Percentiles rank a stretch among this genome's conserved stretches.
Evolutionary conservation across 2,329 filamentous ascomycete species (phyloP).

Genomic region (Emmonsiellopsis sp.): DNA sequence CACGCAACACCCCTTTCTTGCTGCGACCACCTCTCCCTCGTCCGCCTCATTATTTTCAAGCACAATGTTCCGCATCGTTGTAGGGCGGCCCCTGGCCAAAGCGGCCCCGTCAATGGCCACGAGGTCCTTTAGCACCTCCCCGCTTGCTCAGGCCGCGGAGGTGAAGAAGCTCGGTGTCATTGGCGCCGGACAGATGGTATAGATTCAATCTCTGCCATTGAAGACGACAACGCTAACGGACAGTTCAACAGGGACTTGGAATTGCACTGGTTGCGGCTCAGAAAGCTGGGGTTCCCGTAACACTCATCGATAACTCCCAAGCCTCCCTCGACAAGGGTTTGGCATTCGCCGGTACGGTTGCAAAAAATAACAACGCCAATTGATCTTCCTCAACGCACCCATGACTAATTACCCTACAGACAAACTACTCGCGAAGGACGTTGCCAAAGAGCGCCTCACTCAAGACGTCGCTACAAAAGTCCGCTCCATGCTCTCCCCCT

Average conservation of each 20-base stretch:
- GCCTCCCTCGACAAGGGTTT: constrained; percentile 80
- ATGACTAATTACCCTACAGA: constrained; percentile 40
- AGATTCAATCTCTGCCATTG: constrained; percentile 15
- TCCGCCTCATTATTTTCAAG: not conserved
- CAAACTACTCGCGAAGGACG: constrained; percentile 87
- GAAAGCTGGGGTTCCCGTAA: constrained; percentile 74
- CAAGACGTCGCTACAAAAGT: constrained; percentile 68
- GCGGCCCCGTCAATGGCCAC: constrained; percentile 26
- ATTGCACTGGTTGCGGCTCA: constrained; percentile 91
- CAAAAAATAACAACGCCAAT: not conserved
- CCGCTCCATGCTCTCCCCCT: constrained; percentile 58
- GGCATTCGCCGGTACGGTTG: constrained; percentile 66
- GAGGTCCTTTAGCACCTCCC: constrained; percentile 61
- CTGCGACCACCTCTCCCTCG: not conserved
- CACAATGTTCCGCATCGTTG: constrained; percentile 27
- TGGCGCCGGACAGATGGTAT: constrained; percentile 92
- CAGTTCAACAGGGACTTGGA: constrained; percentile 62
- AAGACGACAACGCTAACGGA: not conserved
- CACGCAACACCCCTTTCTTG: not conserved
- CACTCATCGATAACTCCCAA: constrained; percentile 73
- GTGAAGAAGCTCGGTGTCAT: constrained; percentile 86
- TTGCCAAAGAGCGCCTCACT: constrained; percentile 76
- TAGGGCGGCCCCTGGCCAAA: constrained; percentile 21
- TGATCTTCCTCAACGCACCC: not conserved
- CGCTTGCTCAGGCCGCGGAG: constrained; percentile 50